Conservation (phyloP, 352 stramenopile species). For the Pythium monospermum region DNA sequence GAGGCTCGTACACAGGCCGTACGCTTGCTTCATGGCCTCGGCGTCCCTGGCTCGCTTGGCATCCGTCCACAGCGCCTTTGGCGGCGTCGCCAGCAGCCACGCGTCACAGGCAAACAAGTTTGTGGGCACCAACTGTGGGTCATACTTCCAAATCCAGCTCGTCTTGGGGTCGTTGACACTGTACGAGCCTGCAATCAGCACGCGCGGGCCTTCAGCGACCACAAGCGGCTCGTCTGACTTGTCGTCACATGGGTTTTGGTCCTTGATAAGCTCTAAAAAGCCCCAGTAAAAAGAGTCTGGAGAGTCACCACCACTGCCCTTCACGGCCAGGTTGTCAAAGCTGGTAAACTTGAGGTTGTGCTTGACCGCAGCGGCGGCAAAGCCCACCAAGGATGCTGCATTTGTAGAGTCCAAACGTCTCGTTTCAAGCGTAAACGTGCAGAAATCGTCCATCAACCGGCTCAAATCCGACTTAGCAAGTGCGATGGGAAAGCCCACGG, state of each 20-base stretch:
- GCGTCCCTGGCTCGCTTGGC: constrained; percentile 42
- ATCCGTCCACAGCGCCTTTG: constrained; percentile 52
- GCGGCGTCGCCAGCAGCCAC: constrained; percentile 61
- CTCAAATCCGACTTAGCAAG: constrained; percentile 50
- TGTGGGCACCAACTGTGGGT: constrained; percentile 57
- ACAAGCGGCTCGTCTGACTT: constrained; percentile 31
- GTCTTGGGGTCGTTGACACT: constrained; percentile 31
- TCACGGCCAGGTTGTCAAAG: constrained; percentile 70
- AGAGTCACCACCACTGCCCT: constrained; percentile 25
- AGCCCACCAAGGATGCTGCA: constrained; percentile 54
- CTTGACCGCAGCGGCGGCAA: constrained; percentile 52
- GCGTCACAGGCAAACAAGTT: constrained; percentile 75
- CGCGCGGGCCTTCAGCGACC: constrained; percentile 34
- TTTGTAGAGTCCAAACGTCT: constrained; percentile 33
- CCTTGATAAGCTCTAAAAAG: constrained; percentile 53
- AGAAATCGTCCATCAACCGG: constrained; percentile 59
- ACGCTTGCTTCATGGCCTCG: constrained; percentile 51
- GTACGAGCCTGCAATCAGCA: constrained; percentile 46
- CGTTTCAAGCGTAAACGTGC: constrained; percentile 47
- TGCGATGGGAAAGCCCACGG: constrained; percentile 52
- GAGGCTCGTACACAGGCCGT: constrained; percentile 73
- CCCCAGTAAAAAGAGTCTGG: constrained; percentile 44
- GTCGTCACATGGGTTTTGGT: constrained; percentile 55
- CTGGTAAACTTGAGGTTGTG: constrained; percentile 62
- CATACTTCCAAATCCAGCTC: constrained; percentile 55